A percentile compares a stretch with the other conserved stretches of the same genome.
Evolutionary conservation across 768 basidiomycete genomes (phyloP).

Genomic region (Tephrocybe rancida): DNA sequence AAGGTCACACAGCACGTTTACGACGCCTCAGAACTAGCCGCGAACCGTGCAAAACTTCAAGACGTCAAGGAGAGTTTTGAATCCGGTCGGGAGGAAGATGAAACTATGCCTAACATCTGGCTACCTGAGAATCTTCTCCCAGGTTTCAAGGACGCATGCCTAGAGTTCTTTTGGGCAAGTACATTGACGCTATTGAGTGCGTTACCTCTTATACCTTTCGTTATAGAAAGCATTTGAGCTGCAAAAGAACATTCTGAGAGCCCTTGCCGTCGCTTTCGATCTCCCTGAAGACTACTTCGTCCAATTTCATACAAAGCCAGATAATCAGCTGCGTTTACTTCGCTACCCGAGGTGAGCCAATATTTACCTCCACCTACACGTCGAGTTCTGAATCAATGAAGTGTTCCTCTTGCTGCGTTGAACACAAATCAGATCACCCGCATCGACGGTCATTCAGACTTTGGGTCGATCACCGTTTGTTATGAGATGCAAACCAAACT

Average conservation of each 20-base stretch:
- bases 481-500: background rate
- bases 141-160: constrained; percentile 53
- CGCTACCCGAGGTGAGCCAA: constrained; percentile 48
- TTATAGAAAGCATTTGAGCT: constrained; percentile 43
- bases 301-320: constrained; percentile 39
- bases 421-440: constrained; percentile 39
- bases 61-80: constrained; percentile 59
- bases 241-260: constrained; percentile 45
- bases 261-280: constrained; percentile 49
- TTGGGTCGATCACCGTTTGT: constrained; percentile 50
- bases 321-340: constrained; percentile 59
- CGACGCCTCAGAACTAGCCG: constrained; percentile 29
- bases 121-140: constrained; percentile 52
- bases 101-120: constrained; percentile 58
- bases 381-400: constrained; percentile 7
- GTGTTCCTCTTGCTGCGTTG: constrained; percentile 34
- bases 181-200: constrained; percentile 13
- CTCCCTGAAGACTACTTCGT: constrained; percentile 48
- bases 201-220: background rate
- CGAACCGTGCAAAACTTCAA: constrained; percentile 31
- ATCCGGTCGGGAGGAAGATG: constrained; percentile 49
- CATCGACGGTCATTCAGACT: constrained; percentile 57
- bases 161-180: constrained; percentile 52
- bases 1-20: constrained; percentile 39
- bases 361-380: background rate